Conservation (phyloP, 2,329 filamentous ascomycete species). For the Exophiala spinifera region DNA sequence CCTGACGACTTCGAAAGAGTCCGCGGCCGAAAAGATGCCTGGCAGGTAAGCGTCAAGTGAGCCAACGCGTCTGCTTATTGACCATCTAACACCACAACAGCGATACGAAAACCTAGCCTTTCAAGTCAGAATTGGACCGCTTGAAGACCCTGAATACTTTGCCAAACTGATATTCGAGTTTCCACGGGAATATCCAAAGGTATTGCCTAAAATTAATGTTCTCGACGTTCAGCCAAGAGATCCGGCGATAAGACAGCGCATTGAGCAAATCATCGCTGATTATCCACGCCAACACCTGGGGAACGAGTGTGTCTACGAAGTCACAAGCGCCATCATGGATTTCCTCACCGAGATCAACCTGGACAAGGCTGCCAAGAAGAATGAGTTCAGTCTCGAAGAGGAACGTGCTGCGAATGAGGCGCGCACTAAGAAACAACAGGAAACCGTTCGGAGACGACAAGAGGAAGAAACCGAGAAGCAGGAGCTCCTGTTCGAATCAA, state of each 20-base stretch:
- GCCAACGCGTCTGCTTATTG: not conserved
- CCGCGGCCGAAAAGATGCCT: constrained; percentile 25
- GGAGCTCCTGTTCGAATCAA: constrained; percentile 21
- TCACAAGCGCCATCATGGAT: constrained; percentile 26
- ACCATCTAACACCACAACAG: constrained; percentile 8
- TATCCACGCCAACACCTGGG: constrained; percentile 18
- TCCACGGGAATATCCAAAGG: constrained; percentile 27
- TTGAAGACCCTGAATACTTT: constrained; percentile 24
- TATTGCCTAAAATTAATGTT: constrained; percentile 25
- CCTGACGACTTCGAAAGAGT: constrained; percentile 26
- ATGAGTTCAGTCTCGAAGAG: constrained; percentile 26
- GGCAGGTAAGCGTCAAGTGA: constrained; percentile 18
- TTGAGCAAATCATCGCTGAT: constrained; percentile 21
- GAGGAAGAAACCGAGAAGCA: constrained; percentile 24
- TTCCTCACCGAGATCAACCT: constrained; percentile 18
- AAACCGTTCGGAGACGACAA: constrained; percentile 17
- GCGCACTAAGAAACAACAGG: constrained; percentile 16
- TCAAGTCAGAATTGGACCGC: constrained; percentile 20
- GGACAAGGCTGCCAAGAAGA: constrained; percentile 18
- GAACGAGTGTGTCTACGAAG: constrained; percentile 23
- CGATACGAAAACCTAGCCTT: constrained; percentile 27
- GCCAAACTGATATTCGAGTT: constrained; percentile 28
- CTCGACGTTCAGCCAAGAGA: constrained; percentile 24
- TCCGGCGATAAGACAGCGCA: constrained; percentile 12
- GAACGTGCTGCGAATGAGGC: constrained; percentile 24